Percentiles rank a stretch among this genome's conserved stretches.
phyloP scores from a whole-genome alignment of 2,329 filamentous ascomycete genomes.

The Incumbomyces delicatus region DNA sequence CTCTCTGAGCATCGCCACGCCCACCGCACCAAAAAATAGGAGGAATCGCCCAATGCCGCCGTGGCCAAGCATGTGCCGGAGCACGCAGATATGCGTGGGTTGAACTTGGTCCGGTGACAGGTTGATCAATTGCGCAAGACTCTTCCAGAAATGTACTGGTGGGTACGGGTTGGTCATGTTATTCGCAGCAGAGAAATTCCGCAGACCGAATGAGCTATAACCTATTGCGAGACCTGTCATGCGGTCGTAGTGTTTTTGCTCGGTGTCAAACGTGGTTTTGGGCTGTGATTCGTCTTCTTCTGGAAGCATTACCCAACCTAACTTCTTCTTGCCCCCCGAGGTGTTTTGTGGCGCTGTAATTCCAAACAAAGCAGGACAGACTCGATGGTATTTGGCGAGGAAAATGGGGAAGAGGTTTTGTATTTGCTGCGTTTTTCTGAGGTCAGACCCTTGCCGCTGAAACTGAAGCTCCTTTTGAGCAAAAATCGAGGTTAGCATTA shows the following conservation, averaged over 20 bases:
- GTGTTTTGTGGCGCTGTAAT: conserved; percentile 67
- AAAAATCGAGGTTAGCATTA: conserved; percentile 66
- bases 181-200: conserved; percentile 62
- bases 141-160: conserved; percentile 71
- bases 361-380: conserved; percentile 79
- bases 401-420: conserved; percentile 69
- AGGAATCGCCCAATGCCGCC: conserved; percentile 67
- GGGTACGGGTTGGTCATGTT: conserved; percentile 62
- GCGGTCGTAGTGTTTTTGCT: conserved; percentile 67
- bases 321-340: conserved; percentile 51
- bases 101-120: conserved; percentile 58
- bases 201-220: conserved; percentile 70
- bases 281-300: conserved; percentile 28
- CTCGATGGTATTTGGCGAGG: conserved; percentile 71
- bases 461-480: conserved; percentile 51
- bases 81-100: conserved; percentile 62
- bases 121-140: conserved; percentile 66
- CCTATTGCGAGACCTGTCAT: conserved; percentile 79
- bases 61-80: conserved; percentile 58
- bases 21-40: conserved; percentile 69
- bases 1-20: conserved; percentile 57
- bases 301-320: conserved; percentile 62
- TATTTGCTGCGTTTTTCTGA: conserved; percentile 48
- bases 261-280: conserved; percentile 47
- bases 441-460: conserved; percentile 2